A percentile compares a stretch with the other conserved stretches of the same genome.
phyloP scores from a whole-genome alignment of 371 early-diverging fungal genomes.

The Saksenaea vasiformis region DNA sequence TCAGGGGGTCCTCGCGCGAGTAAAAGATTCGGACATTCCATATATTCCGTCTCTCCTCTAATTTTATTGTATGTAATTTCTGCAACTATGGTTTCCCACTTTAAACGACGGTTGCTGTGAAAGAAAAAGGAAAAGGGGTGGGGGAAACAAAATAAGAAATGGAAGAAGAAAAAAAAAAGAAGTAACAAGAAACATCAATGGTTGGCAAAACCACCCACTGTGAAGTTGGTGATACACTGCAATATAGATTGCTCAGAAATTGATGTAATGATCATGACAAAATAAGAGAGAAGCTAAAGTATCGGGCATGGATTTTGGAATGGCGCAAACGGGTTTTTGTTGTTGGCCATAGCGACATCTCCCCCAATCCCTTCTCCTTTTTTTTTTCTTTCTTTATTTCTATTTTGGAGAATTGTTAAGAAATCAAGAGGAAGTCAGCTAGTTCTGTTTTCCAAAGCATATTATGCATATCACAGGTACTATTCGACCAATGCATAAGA shows the following conservation, averaged over 20 bases:
- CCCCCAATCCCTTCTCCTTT: background rate
- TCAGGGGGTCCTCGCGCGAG: background rate
- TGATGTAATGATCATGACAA: background rate
- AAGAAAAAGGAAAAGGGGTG: background rate
- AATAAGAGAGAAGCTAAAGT: background rate
- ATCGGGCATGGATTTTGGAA: background rate
- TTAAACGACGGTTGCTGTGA: background rate
- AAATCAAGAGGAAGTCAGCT: background rate
- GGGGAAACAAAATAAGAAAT: background rate
- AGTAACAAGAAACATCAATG: background rate
- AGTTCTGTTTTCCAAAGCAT: background rate
- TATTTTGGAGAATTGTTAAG: background rate
- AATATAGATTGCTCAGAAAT: background rate
- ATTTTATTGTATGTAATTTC: background rate
- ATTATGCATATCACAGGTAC: background rate
- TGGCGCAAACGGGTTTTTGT: background rate
- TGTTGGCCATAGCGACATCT: background rate
- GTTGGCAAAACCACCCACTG: slow-evolving; percentile 4
- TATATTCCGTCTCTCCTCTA: background rate
- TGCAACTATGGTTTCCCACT: background rate
- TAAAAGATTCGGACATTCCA: slow-evolving; percentile 2
- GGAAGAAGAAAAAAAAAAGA: background rate
- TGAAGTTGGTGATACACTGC: background rate
- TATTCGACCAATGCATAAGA: background rate
- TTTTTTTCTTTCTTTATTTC: background rate